Evolutionary conservation across 2,329 filamentous ascomycete species (phyloP).

Genomic region (Talaromyces amestolkiae): DNA sequence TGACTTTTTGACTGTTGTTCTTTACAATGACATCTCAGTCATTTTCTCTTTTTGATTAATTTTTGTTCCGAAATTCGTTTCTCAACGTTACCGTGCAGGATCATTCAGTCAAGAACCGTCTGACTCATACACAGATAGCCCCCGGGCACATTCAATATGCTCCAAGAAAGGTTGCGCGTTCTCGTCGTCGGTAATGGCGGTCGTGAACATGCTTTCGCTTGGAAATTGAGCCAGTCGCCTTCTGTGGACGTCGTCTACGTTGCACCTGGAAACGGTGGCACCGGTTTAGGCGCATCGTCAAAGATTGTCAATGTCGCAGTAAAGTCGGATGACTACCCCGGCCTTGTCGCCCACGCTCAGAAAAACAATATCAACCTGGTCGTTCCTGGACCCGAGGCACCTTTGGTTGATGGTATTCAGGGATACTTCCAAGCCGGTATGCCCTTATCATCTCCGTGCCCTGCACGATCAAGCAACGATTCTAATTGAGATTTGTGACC

Average conservation of each 20-base stretch:
- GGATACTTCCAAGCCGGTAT: slow-evolving; percentile 68
- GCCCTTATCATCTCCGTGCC: slow-evolving; percentile 12
- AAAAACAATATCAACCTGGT: slow-evolving; percentile 75
- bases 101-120: slow-evolving; percentile 12
- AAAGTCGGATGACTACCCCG: slow-evolving; percentile 72
- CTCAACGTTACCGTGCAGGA: neutral
- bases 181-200: slow-evolving; percentile 92
- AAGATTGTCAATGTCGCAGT: slow-evolving; percentile 75
- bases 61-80: neutral
- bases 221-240: slow-evolving; percentile 84
- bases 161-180: slow-evolving; percentile 59
- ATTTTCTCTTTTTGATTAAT: neutral
- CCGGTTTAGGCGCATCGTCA: slow-evolving; percentile 51
- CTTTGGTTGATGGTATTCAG: slow-evolving; percentile 87
- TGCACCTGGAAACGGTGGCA: slow-evolving; percentile 82
- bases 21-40: neutral
- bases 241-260: slow-evolving; percentile 71
- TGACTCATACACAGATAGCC: slow-evolving; percentile 19
- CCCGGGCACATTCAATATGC: slow-evolving; percentile 32
- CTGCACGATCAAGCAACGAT: neutral
- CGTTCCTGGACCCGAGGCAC: slow-evolving; percentile 86
- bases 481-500: neutral
- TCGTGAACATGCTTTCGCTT: slow-evolving; percentile 89
- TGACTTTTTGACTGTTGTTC: neutral
- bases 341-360: slow-evolving; percentile 71